Conservation (phyloP, 2,329 filamentous ascomycete genomes). For the Trichoderma oligosporum region DNA sequence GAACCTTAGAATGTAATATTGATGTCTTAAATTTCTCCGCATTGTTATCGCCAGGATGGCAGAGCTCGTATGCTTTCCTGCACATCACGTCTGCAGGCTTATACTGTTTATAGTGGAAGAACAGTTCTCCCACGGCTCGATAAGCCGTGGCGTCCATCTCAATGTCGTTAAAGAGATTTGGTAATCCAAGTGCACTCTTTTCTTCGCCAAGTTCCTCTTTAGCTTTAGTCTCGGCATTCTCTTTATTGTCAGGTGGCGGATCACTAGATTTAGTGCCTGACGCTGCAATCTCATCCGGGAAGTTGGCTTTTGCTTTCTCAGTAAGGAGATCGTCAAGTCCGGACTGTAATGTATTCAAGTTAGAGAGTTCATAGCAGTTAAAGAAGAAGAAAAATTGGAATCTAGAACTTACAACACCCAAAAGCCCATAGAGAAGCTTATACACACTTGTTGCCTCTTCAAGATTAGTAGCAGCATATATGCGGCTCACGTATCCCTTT, state of each 20-base stretch:
- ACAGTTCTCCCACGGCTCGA: conserved; percentile 24
- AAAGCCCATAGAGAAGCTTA: conserved; percentile 14
- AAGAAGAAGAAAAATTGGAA: too few species aligned
- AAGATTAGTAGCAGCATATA: conserved; percentile 21
- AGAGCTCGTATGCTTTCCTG: conserved; percentile 20
- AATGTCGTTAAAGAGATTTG: conserved; percentile 24
- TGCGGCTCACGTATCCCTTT: conserved; percentile 21
- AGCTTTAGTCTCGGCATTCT: not conserved
- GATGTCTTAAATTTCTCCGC: conserved; percentile 23
- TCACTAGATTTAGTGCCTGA: not conserved
- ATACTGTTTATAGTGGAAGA: conserved; percentile 20
- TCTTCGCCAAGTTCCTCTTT: conserved; percentile 17
- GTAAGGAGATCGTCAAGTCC: conserved; percentile 20
- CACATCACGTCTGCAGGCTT: conserved; percentile 22
- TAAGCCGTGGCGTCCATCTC: conserved; percentile 21
- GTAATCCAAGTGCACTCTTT: conserved; percentile 22
- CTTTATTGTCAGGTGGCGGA: not conserved
- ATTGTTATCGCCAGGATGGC: not conserved
- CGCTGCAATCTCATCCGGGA: conserved; percentile 13
- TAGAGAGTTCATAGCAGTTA: not conserved
- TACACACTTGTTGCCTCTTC: conserved; percentile 17
- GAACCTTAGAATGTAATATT: conserved; percentile 21
- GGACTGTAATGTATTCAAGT: conserved; percentile 7
- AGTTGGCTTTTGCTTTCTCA: conserved; percentile 23
- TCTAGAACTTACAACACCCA: conserved; percentile 21